Evolutionary conservation across 768 basidiomycete species (phyloP), one percentile per base, ranked within the genome.

Genomic region (Phanerochaete carnosa): DNA sequence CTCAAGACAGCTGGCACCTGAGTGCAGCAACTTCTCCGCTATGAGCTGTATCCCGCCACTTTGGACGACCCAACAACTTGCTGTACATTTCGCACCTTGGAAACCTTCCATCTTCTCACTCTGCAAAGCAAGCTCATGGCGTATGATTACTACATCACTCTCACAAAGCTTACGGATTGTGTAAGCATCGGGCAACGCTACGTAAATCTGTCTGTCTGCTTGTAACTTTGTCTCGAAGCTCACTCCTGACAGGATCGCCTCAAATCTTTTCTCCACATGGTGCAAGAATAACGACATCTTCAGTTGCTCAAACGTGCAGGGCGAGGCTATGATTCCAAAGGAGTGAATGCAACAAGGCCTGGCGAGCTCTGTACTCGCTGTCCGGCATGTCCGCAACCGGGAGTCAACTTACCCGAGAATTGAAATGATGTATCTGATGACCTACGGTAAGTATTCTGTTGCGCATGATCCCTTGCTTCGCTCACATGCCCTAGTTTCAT

Each of bases 351-450:
- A 9, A 67, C 64, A 0, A 12, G 6, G 2, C 28, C 49, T 1
- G 69, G 70, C 12, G 55, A 54, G 11, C 58, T 67, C 1, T 67
- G 61, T 2, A 37, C 69, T 23, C 47, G 47, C 8, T 72, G 71
- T 55, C 70, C 64, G 0, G 68, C 68, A 0, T 72, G 71, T 39
- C 70, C 71, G n/a, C 58, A 63, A 11, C 67, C 67, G 2, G 59
- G 55, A 5, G 22, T 35, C 8, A 72, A 69, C 59, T 43, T 68
- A 1, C 67, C 67, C 2, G 25, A 45, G 12, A 63, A 58, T 16
- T 70, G 65, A 65, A 28, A 68, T 13, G 19, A 46, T 12, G 57
- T 51, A 2, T 60, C 68, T 0, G 45, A 29, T 7, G 49, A 60
- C 6, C 51, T 59, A 22, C 56, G 37, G 70, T 68, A 60, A 11